These are phyloP conservation scores for Bretschneidera sinensis DNA, from an alignment of 345 rosid species.

Conservation along the genomic window DNA sequence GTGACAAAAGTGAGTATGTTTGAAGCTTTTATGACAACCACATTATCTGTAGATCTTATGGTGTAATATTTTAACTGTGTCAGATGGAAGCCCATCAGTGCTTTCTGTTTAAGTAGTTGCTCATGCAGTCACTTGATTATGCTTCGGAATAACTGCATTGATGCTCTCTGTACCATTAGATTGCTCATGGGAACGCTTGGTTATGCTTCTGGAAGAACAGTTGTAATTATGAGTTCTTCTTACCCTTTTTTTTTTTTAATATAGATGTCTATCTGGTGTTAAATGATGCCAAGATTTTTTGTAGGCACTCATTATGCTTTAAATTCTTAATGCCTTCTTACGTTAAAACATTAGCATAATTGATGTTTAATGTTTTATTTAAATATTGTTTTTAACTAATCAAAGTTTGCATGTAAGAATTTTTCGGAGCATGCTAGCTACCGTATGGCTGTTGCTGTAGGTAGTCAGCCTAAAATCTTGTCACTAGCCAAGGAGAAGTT, in stretches of 20 bases:
- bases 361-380: too few relatives aligned
- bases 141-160: too few relatives aligned
- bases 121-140: too few relatives aligned
- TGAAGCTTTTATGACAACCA: neutral
- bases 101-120: too few relatives aligned
- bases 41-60: neutral
- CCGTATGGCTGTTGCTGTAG: too few relatives aligned
- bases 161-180: too few relatives aligned
- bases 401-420: too few relatives aligned
- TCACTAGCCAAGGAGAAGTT: too few relatives aligned
- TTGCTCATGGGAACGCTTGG: neutral
- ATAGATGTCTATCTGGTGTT: neutral
- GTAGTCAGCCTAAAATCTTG: too few relatives aligned
- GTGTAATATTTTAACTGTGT: neutral
- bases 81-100: neutral
- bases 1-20: conserved; percentile 12
- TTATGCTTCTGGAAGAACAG: neutral
- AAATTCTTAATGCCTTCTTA: neutral
- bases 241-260: conserved; percentile 1
- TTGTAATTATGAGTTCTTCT: neutral
- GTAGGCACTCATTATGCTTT: neutral
- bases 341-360: neutral
- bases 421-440: too few relatives aligned
- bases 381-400: too few relatives aligned
- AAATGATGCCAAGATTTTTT: neutral